These are phyloP conservation scores for Thalassiosira sp. DNA, from an alignment of 352 stramenopile genomes.

Conservation along the genomic window DNA sequence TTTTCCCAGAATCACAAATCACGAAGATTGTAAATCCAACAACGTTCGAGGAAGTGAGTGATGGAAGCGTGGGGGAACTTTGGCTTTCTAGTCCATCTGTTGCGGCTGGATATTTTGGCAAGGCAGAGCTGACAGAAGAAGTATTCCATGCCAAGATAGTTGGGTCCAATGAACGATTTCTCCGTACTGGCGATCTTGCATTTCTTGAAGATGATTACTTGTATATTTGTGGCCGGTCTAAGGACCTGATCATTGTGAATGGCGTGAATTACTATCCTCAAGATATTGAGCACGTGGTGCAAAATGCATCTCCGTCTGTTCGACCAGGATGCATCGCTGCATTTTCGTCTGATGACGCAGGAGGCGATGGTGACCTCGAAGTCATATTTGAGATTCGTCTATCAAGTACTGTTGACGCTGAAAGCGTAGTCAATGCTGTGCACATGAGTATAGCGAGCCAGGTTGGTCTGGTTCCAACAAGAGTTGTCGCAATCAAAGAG, in stretches of 20 bases:
- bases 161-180: conserved; percentile 70
- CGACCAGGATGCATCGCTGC: conserved; percentile 38
- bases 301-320: conserved; percentile 30
- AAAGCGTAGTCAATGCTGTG: not conserved
- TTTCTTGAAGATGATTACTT: conserved; percentile 89
- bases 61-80: conserved; percentile 41
- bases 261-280: conserved; percentile 95
- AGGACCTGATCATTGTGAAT: conserved; percentile 96
- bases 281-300: conserved; percentile 90
- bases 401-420: conserved; percentile 3
- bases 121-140: conserved; percentile 15
- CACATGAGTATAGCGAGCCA: not conserved
- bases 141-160: conserved; percentile 11
- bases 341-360: conserved; percentile 17
- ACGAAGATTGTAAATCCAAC: not conserved
- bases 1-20: not conserved
- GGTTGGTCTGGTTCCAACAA: conserved; percentile 6
- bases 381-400: conserved; percentile 45
- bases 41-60: conserved; percentile 5
- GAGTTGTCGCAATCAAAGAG: conserved; percentile 5
- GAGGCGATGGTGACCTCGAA: not conserved
- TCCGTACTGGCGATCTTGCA: conserved; percentile 91
- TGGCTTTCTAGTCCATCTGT: conserved; percentile 13
- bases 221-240: conserved; percentile 93
- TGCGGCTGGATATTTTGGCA: conserved; percentile 18